phyloP scores from a whole-genome alignment of 2,329 filamentous ascomycete genomes.

The Plenodomus lindquistii region DNA sequence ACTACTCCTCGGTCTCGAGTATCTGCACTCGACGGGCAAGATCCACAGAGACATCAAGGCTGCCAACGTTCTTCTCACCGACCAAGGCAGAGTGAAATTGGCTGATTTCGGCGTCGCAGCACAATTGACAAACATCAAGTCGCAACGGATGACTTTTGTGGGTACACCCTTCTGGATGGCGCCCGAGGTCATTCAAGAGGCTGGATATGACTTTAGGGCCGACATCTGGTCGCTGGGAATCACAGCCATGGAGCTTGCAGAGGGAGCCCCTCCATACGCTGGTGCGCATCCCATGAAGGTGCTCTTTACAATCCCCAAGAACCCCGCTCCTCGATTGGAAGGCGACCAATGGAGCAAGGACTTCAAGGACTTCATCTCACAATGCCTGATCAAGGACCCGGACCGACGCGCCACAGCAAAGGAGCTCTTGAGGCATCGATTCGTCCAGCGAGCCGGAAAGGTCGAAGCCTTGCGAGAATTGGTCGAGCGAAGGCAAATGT shows the following conservation, averaged over 20 bases:
- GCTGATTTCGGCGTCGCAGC: constrained; percentile 97
- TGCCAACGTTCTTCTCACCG: constrained; percentile 91
- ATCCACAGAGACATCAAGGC: constrained; percentile 98
- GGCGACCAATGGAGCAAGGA: constrained; percentile 80
- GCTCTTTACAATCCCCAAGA: constrained; percentile 92
- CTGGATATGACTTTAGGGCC: constrained; percentile 95
- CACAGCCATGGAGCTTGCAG: constrained; percentile 88
- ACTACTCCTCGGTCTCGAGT: constrained; percentile 85
- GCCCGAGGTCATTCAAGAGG: constrained; percentile 96
- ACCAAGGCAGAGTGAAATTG: constrained; percentile 88
- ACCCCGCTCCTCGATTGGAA: constrained; percentile 79
- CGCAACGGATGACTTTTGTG: constrained; percentile 95
- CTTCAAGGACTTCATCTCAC: constrained; percentile 90
- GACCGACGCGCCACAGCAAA: constrained; percentile 82
- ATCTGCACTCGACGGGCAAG: constrained; percentile 90
- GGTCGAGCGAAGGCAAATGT: constrained; percentile 80
- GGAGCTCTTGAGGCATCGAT: constrained; percentile 84
- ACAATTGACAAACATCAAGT: constrained; percentile 96
- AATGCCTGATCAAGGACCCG: constrained; percentile 90
- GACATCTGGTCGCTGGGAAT: constrained; percentile 98
- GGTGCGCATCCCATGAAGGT: constrained; percentile 99
- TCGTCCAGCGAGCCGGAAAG: constrained; percentile 84
- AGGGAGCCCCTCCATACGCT: constrained; percentile 89
- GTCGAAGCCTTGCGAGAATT: constrained; percentile 86
- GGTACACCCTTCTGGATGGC: constrained; percentile 99